A percentile compares a stretch with the other conserved stretches of the same genome.
Conservation (phyloP, 2,329 filamentous ascomycete species). For the Verticillium nonalfalfae region DNA sequence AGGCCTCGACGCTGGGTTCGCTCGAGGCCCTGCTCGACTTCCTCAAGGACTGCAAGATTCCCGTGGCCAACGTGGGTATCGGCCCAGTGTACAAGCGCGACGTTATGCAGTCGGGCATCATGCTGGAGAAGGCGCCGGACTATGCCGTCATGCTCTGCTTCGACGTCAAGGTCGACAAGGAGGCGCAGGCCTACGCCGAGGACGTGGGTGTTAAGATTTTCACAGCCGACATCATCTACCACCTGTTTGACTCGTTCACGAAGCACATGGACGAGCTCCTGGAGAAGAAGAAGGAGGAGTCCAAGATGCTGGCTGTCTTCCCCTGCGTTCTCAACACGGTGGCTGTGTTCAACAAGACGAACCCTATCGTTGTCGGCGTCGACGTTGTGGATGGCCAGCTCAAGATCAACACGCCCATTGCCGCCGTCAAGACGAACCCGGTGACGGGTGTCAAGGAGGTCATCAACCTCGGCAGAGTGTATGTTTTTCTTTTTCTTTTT, state of each 20-base stretch:
- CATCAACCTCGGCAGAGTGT: slow-evolving; percentile 85
- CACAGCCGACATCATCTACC: slow-evolving; percentile 98
- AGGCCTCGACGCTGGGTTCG: slow-evolving; percentile 94
- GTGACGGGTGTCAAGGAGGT: slow-evolving; percentile 79
- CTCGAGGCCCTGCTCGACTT: slow-evolving; percentile 95
- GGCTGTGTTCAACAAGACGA: slow-evolving; percentile 97
- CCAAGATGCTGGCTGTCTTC: slow-evolving; percentile 93
- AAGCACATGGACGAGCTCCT: slow-evolving; percentile 84
- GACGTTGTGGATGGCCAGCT: slow-evolving; percentile 91
- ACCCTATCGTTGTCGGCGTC: slow-evolving; percentile 89
- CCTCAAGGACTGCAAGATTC: slow-evolving; percentile 92
- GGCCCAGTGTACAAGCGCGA: slow-evolving; percentile 97
- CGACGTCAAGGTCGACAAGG: slow-evolving; percentile 98
- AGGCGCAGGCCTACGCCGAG: slow-evolving; percentile 84
- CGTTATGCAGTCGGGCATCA: slow-evolving; percentile 89
- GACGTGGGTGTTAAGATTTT: slow-evolving; percentile 97
- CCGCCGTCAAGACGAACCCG: slow-evolving; percentile 75
- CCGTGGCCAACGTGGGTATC: slow-evolving; percentile 94
- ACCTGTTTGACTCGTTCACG: slow-evolving; percentile 94
- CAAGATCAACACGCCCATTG: slow-evolving; percentile 81
- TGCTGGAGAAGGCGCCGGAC: slow-evolving; percentile 93
- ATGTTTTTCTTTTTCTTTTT: slow-evolving; percentile 35
- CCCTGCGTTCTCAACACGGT: slow-evolving; percentile 87
- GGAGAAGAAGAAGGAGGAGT: slow-evolving; percentile 93
- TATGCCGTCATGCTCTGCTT: slow-evolving; percentile 99